Percentiles rank a stretch among this genome's conserved stretches.
Conservation (phyloP, 352 stramenopile species). For the Paralagenidium karlingii region DNA sequence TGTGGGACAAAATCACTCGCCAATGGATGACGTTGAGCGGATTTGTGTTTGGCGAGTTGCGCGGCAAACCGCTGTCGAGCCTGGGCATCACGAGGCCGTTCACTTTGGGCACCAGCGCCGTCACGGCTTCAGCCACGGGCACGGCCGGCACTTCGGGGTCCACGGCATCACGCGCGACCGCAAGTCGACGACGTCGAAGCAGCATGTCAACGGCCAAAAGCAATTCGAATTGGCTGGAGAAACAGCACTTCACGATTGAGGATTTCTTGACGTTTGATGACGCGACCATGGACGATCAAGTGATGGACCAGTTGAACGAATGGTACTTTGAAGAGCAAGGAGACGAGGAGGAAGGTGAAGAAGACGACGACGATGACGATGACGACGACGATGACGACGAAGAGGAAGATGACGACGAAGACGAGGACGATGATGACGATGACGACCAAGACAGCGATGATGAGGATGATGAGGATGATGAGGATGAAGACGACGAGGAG, state of each 20-base stretch:
- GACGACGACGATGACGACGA: slow-evolving; percentile 3
- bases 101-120: background rate
- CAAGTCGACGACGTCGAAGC: slow-evolving; percentile 1
- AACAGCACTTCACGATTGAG: slow-evolving; percentile 36
- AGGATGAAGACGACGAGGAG: slow-evolving; percentile 8
- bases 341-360: background rate
- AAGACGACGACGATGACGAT: background rate
- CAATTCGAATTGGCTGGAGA: slow-evolving; percentile 6
- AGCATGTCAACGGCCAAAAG: slow-evolving; percentile 11
- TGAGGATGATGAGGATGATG: slow-evolving; percentile 5
- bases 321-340: background rate
- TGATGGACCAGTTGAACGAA: slow-evolving; percentile 2
- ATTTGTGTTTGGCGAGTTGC: slow-evolving; percentile 43
- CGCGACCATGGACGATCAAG: slow-evolving; percentile 1
- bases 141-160: background rate
- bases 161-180: background rate
- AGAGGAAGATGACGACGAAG: slow-evolving; percentile 1
- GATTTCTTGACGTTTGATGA: slow-evolving; percentile 59
- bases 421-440: slow-evolving; percentile 1
- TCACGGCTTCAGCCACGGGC: background rate
- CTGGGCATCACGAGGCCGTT: background rate
- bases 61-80: slow-evolving; percentile 29
- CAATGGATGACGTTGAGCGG: slow-evolving; percentile 60
- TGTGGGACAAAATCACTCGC: slow-evolving; percentile 34
- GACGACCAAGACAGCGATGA: slow-evolving; percentile 4